Evolutionary conservation across 371 early-diverging fungal genomes (phyloP).

Genomic region (Mucor circinelloides): DNA sequence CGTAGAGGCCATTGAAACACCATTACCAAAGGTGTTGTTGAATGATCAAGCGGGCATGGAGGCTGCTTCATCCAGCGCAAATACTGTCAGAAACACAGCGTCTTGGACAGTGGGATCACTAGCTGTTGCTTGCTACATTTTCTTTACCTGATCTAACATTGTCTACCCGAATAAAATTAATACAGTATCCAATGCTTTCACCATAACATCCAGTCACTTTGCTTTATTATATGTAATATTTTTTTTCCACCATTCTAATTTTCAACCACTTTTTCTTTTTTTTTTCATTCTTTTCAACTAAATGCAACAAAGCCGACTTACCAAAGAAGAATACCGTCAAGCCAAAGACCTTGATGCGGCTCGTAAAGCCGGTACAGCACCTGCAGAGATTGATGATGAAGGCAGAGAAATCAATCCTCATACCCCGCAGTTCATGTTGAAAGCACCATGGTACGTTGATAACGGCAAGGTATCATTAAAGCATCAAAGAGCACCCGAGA

Average conservation of each 20-base stretch:
- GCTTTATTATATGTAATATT: no score
- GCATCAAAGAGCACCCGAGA: constrained; percentile 77
- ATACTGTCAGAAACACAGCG: not conserved
- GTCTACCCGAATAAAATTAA: no score
- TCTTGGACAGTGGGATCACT: not conserved
- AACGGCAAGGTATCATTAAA: constrained; percentile 86
- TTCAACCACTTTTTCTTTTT: no score
- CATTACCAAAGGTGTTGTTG: not conserved
- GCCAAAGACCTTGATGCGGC: constrained; percentile 90
- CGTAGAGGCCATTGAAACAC: not conserved
- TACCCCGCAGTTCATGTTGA: constrained; percentile 95
- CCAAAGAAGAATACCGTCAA: constrained; percentile 84
- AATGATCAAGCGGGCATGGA: not conserved
- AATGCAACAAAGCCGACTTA: constrained; percentile 57
- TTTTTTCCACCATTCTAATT: no score
- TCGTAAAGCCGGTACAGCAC: constrained; percentile 89
- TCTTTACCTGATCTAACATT: no score
- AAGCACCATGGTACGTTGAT: constrained; percentile 97
- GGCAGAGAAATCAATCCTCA: constrained; percentile 98
- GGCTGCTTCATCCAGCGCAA: not conserved
- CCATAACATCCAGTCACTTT: no score
- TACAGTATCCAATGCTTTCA: no score
- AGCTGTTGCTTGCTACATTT: not conserved
- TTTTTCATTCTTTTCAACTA: not conserved
- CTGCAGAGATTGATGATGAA: constrained; percentile 88